Percentiles rank a stretch among this genome's conserved stretches.
Evolutionary conservation across 1,284 basidiomycete species (phyloP).

Genomic region (Exobasidium cylindrosporum): DNA sequence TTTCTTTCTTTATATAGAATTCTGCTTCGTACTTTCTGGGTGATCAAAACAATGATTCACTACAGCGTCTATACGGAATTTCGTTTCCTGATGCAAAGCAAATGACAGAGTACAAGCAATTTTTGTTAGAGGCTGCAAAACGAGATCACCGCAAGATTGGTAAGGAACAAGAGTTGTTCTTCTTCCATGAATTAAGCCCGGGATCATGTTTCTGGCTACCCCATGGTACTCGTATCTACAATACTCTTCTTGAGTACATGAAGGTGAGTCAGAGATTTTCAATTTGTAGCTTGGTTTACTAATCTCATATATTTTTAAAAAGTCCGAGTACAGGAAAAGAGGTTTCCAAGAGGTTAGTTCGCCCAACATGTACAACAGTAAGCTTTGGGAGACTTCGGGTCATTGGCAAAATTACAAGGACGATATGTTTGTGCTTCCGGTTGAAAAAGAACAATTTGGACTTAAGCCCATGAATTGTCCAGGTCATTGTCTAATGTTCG

Average conservation of each 20-base stretch:
- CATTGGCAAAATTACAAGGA: slow-evolving; percentile 88
- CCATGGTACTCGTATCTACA: slow-evolving; percentile 95
- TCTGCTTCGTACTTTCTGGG: slow-evolving; percentile 99
- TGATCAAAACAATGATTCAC: slow-evolving; percentile 85
- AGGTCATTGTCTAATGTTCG: slow-evolving; percentile 94
- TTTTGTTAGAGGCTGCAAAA: slow-evolving; percentile 93
- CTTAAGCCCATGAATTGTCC: slow-evolving; percentile 97
- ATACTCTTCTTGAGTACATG: slow-evolving; percentile 83
- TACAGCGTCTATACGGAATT: slow-evolving; percentile 97
- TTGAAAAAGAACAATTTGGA: slow-evolving; percentile 69
- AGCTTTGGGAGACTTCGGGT: slow-evolving; percentile 97
- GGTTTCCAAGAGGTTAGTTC: slow-evolving; percentile 71
- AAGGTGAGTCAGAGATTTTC: slow-evolving; percentile 21
- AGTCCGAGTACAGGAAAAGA: slow-evolving; percentile 59
- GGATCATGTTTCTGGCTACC: slow-evolving; percentile 96
- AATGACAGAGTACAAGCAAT: slow-evolving; percentile 90
- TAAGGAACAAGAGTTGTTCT: slow-evolving; percentile 83
- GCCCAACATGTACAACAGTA: slow-evolving; percentile 95
- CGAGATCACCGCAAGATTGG: slow-evolving; percentile 82
- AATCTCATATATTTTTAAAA: no score
- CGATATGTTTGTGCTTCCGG: slow-evolving; percentile 89
- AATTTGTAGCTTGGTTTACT: neutral
- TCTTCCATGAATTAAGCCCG: slow-evolving; percentile 95
- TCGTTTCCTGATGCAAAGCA: slow-evolving; percentile 99
- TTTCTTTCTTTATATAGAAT: slow-evolving; percentile 56